Conservation (phyloP, 2,329 filamentous ascomycete species). For the Acephala macrosclerotiorum region DNA sequence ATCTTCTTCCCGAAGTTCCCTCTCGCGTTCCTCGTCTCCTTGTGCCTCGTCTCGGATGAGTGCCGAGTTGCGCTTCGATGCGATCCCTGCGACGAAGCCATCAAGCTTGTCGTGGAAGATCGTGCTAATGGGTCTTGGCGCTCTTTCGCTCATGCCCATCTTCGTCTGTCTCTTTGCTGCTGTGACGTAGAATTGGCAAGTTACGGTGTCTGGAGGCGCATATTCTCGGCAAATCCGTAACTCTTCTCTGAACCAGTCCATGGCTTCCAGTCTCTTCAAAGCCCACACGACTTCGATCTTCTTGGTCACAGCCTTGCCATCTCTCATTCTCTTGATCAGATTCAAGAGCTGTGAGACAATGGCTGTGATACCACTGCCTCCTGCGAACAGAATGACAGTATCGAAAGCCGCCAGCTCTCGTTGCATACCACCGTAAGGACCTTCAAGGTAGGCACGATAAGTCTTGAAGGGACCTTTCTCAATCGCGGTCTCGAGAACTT, state of each 20-base stretch:
- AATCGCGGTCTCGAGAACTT: slow-evolving; percentile 82
- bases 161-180: slow-evolving; percentile 62
- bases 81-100: slow-evolving; percentile 85
- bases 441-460: slow-evolving; percentile 91
- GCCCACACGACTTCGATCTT: slow-evolving; percentile 95
- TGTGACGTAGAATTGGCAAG: slow-evolving; percentile 95
- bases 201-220: slow-evolving; percentile 86
- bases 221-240: slow-evolving; percentile 89
- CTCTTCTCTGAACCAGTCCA: slow-evolving; percentile 98
- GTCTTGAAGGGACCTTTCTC: slow-evolving; percentile 90
- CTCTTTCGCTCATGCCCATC: slow-evolving; percentile 49
- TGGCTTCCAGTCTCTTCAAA: slow-evolving; percentile 86
- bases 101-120: slow-evolving; percentile 87
- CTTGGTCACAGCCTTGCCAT: slow-evolving; percentile 91
- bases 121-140: slow-evolving; percentile 72
- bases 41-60: slow-evolving; percentile 83
- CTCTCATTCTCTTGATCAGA: slow-evolving; percentile 95
- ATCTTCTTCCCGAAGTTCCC: slow-evolving; percentile 80
- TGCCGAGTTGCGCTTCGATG: slow-evolving; percentile 84
- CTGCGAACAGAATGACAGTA: slow-evolving; percentile 90
- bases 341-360: slow-evolving; percentile 90
- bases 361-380: slow-evolving; percentile 93
- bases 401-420: slow-evolving; percentile 91
- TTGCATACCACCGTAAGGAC: slow-evolving; percentile 94
- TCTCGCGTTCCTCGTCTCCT: slow-evolving; percentile 80